Evolutionary conservation across 2,329 filamentous ascomycete genomes (phyloP), one percentile per base, ranked within the genome.

Genomic region (Alternaria ethzedia): DNA sequence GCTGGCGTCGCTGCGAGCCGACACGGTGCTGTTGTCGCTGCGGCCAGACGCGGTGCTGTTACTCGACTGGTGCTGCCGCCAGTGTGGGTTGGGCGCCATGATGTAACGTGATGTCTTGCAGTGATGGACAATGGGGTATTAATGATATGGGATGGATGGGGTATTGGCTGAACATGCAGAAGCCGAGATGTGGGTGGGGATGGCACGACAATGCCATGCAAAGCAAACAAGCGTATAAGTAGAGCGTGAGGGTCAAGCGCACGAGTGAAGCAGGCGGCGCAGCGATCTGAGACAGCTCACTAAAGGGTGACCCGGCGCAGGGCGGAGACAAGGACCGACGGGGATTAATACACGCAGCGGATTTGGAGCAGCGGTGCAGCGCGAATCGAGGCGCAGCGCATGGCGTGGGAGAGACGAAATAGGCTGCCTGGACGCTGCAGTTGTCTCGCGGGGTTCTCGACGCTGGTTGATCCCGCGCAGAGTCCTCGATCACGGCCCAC

Each of bases 11-110:
- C 76, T 79, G 63, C 72, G 72, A 52, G 61, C 70, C 23, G 74
- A 75, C 50, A 68, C 61, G 55, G 71, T 74, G 66, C 73, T 77
- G 63, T 74, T 68, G 63, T 54, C 58, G 43, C 55, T 62, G 59
- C 55, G 60, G 17, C 60, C 56, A 17, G 75, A 76, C 45, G 70
- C 20, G 49, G 49, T 41, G 30, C 49, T 52, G 73, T 77, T 20
- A 74, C 75, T 77, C n/a, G 76, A 75, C 59, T 76, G 69, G 49
- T 75, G 64, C 60, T 74, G 74, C 54, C 71, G 70, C 74, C 75
- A 77, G 60, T 78, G 74, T 56, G 72, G 68, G 61, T 69, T 73
- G 28, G 69, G 76, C 46, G 78, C 70, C 78, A 79, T 79, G 65
- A 49, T 71, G 61, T 58, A 64, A 55, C 54, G 47, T 56, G 44